These are phyloP conservation scores for Thalassiosira pacifica DNA, from an alignment of 352 stramenopile genomes.

Conservation along the genomic window DNA sequence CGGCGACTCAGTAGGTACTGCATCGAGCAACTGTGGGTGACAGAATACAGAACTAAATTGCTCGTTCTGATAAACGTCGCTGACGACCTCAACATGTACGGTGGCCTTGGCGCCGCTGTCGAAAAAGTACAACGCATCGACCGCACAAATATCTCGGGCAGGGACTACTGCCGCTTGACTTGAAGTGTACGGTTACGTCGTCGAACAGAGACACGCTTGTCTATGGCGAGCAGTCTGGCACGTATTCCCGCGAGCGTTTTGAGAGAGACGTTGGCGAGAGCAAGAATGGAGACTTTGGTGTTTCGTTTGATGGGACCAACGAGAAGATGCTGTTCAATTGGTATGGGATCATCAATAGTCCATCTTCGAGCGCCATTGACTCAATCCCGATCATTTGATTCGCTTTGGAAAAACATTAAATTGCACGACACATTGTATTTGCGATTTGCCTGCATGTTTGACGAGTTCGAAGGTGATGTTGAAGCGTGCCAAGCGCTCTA, in stretches of 20 bases:
- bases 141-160: background rate
- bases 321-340: background rate
- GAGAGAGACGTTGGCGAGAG: background rate
- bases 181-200: background rate
- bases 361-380: background rate
- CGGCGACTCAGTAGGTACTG: conserved; percentile 9
- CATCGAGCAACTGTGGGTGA: background rate
- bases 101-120: background rate
- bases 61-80: background rate
- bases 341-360: background rate
- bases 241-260: background rate
- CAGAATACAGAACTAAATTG: background rate
- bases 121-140: background rate
- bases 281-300: background rate
- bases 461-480: conserved; percentile 13
- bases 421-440: background rate
- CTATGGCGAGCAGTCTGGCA: background rate
- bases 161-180: background rate
- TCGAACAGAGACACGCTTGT: background rate
- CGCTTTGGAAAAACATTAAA: too few relatives aligned
- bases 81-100: background rate
- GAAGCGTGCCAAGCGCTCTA: background rate
- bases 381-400: background rate
- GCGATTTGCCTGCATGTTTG: background rate
- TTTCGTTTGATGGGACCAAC: background rate